These are phyloP conservation scores for Aphanocladium album DNA, from an alignment of 2,329 filamentous ascomycete genomes.

Conservation along the genomic window DNA sequence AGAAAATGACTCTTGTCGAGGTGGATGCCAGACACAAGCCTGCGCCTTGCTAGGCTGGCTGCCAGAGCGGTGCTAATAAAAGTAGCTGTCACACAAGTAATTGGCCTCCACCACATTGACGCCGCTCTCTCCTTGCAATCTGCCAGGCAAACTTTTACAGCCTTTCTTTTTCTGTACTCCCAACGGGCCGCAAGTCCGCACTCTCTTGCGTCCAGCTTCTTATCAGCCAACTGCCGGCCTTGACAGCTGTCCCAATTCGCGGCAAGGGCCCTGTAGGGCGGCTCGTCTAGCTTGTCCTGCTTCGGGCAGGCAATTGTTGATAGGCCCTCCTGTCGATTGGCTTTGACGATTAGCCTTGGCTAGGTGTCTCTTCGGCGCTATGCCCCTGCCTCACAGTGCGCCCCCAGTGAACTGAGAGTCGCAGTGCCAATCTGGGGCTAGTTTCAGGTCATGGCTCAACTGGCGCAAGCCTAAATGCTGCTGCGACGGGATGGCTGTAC, in stretches of 20 bases:
- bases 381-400: background rate
- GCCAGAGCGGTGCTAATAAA: background rate
- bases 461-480: background rate
- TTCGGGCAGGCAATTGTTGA: background rate
- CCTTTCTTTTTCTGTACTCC: background rate
- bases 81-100: background rate
- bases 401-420: background rate
- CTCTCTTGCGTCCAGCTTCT: background rate
- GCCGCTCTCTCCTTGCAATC: background rate
- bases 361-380: constrained; percentile 5
- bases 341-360: background rate
- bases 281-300: background rate
- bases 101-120: background rate
- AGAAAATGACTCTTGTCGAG: background rate
- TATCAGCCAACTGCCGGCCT: background rate
- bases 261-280: background rate
- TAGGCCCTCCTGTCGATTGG: background rate
- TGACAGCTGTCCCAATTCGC: background rate
- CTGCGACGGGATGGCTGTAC: background rate
- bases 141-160: background rate
- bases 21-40: background rate
- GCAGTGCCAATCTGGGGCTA: background rate
- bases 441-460: constrained; percentile 11
- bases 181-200: background rate
- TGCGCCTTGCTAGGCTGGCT: background rate